Conservation (phyloP, 352 stramenopile genomes). For the Globisporangium paroecandrum region DNA sequence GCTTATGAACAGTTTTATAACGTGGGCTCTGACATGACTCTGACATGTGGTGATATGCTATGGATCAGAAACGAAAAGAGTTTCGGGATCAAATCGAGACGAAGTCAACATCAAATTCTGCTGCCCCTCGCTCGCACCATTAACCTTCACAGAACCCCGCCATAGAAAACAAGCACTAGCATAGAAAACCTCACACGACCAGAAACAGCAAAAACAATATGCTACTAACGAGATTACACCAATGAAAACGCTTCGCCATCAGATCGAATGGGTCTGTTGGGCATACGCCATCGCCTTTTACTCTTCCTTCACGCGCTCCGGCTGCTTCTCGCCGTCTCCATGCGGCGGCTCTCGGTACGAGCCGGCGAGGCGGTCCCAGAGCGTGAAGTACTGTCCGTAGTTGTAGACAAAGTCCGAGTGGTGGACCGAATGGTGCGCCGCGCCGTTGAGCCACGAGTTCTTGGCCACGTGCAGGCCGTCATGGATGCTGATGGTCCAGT, state of each 20-base stretch:
- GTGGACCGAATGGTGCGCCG: constrained; percentile 61
- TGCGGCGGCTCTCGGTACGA: constrained; percentile 53
- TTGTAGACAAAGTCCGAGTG: constrained; percentile 72
- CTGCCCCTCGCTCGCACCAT: not conserved
- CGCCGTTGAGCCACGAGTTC: constrained; percentile 63
- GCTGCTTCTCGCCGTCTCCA: constrained; percentile 9
- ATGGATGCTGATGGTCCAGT: constrained; percentile 82
- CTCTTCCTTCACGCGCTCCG: constrained; percentile 3
- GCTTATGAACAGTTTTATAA: not conserved
- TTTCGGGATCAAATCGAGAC: constrained; percentile 6
- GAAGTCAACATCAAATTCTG: not conserved
- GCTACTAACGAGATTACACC: not conserved
- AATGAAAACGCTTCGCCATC: not conserved
- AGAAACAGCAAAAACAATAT: not conserved
- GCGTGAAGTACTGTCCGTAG: constrained; percentile 72
- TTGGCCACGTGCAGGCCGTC: constrained; percentile 52
- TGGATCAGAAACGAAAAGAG: constrained; percentile 5
- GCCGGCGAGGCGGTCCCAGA: constrained; percentile 66
- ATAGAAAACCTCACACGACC: not conserved
- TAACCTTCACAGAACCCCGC: not conserved
- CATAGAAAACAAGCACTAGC: not conserved
- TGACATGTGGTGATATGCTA: not conserved
- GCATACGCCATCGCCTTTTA: not conserved
- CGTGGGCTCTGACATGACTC: not conserved
- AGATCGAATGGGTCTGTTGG: not conserved